These are phyloP conservation scores for Trichoderma parareesei DNA, from an alignment of 495 filamentous ascomycete genomes.

Conservation along the genomic window DNA sequence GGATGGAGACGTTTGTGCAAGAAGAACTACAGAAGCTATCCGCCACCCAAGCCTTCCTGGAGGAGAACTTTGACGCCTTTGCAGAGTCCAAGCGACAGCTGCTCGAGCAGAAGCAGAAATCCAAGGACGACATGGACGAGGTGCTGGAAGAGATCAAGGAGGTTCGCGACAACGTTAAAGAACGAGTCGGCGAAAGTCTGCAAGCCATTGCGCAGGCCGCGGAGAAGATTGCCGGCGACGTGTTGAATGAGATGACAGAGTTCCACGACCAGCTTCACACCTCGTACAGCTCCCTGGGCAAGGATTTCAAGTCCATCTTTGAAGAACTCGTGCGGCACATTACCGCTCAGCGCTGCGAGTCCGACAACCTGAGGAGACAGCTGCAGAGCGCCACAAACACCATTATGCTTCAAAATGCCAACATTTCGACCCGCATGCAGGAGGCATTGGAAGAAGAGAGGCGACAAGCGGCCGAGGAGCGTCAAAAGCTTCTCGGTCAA, in stretches of 20 bases:
- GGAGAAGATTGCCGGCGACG: constrained; percentile 78
- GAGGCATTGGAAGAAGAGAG: constrained; percentile 68
- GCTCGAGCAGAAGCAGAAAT: constrained; percentile 54
- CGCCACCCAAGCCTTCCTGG: constrained; percentile 57
- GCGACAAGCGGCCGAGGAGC: constrained; percentile 62
- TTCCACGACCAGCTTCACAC: constrained; percentile 74
- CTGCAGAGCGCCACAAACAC: constrained; percentile 58
- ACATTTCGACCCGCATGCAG: constrained; percentile 60
- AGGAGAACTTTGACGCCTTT: constrained; percentile 57
- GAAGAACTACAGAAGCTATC: constrained; percentile 61
- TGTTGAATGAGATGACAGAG: constrained; percentile 73
- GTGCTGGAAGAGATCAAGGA: constrained; percentile 88
- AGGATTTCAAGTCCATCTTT: constrained; percentile 79
- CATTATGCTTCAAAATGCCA: constrained; percentile 56
- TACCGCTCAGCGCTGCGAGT: constrained; percentile 69
- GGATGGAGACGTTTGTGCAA: constrained; percentile 66
- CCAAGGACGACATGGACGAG: constrained; percentile 81
- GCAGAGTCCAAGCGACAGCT: constrained; percentile 57
- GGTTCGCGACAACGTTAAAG: constrained; percentile 78
- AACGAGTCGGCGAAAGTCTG: constrained; percentile 74
- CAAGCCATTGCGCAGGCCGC: constrained; percentile 78
- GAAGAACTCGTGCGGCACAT: constrained; percentile 68
- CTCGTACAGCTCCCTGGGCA: constrained; percentile 84
- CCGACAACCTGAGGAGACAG: constrained; percentile 59
- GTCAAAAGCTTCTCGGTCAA: constrained; percentile 62